These are phyloP conservation scores for Canna indica DNA, from an alignment of 176 grass and related monocot genomes.

Conservation along the genomic window DNA sequence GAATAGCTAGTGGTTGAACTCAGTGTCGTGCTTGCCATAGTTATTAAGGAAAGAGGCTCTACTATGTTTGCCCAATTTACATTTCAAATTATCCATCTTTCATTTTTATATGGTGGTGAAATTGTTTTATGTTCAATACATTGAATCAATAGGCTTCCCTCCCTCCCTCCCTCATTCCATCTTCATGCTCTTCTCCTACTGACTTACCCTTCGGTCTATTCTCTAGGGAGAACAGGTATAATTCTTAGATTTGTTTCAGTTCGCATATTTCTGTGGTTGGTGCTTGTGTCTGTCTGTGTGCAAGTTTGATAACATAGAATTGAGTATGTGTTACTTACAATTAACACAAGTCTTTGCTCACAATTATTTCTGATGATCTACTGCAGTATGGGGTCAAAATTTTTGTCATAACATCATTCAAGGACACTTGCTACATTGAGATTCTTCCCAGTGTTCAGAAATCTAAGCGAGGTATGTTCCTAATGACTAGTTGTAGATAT, in stretches of 20 bases:
- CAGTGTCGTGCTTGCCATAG: no score
- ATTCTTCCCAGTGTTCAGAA: slow-evolving; percentile 91
- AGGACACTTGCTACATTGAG: slow-evolving; percentile 99
- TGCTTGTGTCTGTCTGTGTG: not conserved
- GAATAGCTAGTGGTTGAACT: no score
- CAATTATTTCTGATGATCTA: slow-evolving; percentile 1
- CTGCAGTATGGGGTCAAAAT: slow-evolving; percentile 94
- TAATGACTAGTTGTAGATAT: not conserved
- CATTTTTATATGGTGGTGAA: no score
- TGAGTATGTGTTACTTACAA: not conserved
- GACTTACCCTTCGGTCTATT: not conserved
- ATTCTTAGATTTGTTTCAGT: not conserved
- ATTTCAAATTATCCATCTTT: no score
- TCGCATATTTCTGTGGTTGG: not conserved
- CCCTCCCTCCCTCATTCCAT: no score
- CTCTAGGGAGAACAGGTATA: not conserved
- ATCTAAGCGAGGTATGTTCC: slow-evolving; percentile 78
- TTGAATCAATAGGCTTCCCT: no score
- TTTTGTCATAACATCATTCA: slow-evolving; percentile 95
- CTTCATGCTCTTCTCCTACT: no score
- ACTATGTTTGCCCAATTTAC: no score
- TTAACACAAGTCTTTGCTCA: not conserved
- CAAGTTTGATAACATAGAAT: not conserved
- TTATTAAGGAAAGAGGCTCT: no score
- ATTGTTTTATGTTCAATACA: no score